Evolutionary conservation across 2,329 filamentous ascomycete genomes (phyloP).

Genomic region (Cercospora sp.): DNA sequence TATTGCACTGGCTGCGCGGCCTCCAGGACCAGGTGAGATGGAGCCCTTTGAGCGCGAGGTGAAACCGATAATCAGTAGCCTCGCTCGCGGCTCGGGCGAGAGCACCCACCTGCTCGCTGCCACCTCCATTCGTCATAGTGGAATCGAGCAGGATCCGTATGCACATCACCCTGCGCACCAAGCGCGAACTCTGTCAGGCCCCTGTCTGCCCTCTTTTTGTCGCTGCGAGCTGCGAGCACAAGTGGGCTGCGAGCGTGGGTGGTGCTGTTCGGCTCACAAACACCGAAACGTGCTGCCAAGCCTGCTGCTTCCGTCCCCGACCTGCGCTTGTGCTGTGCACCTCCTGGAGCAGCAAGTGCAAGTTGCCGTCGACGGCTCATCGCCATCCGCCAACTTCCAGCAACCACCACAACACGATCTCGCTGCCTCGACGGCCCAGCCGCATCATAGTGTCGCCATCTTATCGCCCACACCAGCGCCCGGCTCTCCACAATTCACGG

Average conservation of each 20-base stretch:
- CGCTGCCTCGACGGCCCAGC: conserved; percentile 12
- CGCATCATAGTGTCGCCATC: not conserved
- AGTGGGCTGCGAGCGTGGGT: not conserved
- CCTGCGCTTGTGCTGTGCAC: not conserved
- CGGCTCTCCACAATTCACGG: conserved; percentile 25
- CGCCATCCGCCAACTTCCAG: not conserved
- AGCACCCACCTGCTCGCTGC: not conserved
- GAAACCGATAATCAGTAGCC: conserved; percentile 1
- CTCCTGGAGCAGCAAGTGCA: not conserved
- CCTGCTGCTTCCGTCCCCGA: not conserved
- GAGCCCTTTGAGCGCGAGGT: not conserved
- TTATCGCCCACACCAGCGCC: conserved; percentile 18
- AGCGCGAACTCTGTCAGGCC: conserved; percentile 2
- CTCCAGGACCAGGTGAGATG: not conserved
- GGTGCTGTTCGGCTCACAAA: not conserved
- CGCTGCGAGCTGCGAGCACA: not conserved
- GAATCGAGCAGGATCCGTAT: conserved; percentile 8
- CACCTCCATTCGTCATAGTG: not conserved
- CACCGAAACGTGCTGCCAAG: conserved; percentile 1
- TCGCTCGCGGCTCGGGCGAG: not conserved
- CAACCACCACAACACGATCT: not conserved
- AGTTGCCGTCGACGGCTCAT: not conserved
- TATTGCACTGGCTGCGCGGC: conserved; percentile 19
- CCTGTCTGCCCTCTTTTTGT: not conserved
- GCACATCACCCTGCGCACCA: conserved; percentile 8